A percentile compares a stretch with the other conserved stretches of the same genome.
Evolutionary conservation across 1,139 yeast species (phyloP).

Genomic region (Hemisphaericaspora subhashii): DNA sequence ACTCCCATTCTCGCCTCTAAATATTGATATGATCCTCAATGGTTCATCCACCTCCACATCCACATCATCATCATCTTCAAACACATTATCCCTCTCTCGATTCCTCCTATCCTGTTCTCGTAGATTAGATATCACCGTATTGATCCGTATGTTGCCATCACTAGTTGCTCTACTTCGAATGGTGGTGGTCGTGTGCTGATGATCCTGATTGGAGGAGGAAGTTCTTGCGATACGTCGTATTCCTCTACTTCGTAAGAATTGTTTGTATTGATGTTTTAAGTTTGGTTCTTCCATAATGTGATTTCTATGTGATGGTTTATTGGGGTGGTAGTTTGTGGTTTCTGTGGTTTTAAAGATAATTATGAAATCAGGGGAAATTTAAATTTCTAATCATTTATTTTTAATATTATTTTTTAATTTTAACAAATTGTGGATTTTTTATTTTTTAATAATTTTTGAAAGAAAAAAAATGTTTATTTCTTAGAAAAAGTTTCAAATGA

Average conservation of each 20-base stretch:
- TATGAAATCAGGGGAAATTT: neutral
- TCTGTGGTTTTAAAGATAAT: neutral
- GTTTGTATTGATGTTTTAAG: neutral
- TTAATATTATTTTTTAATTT: neutral
- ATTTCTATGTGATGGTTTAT: neutral
- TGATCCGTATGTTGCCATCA: conserved; percentile 11
- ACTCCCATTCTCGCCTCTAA: no score
- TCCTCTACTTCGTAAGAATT: conserved; percentile 4
- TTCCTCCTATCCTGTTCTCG: conserved; percentile 8
- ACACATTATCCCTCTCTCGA: neutral
- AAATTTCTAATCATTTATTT: neutral
- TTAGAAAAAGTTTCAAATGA: neutral
- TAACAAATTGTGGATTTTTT: no score
- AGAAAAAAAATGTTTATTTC: no score
- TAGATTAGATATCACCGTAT: conserved; percentile 6
- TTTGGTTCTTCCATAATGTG: neutral
- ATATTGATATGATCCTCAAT: conserved; percentile 1
- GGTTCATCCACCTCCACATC: conserved; percentile 5
- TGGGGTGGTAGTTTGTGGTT: neutral
- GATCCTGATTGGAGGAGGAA: neutral
- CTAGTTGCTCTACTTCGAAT: conserved; percentile 10
- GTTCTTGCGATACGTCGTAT: conserved; percentile 4
- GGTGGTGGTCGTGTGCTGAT: neutral
- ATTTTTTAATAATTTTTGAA: no score
- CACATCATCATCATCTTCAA: conserved; percentile 5